Base-by-base conservation (phyloP, 176 grass and related monocot genomes). In the Phragmites australis region DNA sequence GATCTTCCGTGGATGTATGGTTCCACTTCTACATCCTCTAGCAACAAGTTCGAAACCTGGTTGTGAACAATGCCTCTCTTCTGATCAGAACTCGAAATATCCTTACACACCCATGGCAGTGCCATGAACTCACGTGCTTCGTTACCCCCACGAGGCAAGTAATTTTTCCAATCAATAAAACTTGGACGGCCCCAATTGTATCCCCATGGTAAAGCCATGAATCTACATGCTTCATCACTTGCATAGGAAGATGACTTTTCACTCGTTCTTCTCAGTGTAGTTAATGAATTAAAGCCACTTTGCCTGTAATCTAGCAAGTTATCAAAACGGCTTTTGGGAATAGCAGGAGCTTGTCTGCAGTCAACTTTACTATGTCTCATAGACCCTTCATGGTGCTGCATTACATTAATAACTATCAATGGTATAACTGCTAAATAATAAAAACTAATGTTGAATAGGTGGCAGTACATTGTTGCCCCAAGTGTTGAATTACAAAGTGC, bases 11-110 rank as follows among this genome's bases (percentile, higher is more conserved):
- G 21, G 34, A 43, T 27, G 50, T 41, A 57, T 52, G 64, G 86
- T 86, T 88, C 40, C 9, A 45, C 75, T 86, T 88, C 40, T 8
- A 45, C 75, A 68, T 80, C 78, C 50, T 91, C 77, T 46, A 88
- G 71, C 43, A 78, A 77, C 23, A 77, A 57, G 56, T 82, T 79
- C 54, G 85, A 75, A 78, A 74, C 42, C 72, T 70, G 78, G 52
- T 75, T 82, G 70, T 60, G 67, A 76, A 27, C 64, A 56, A 49
- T 68, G 6, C 65, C 67, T 40, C 72, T 59, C 68, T 79, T 81
- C 60, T 54, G 17, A 70, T 43, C 72, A 81, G 44, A 88, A 65
- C 66, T 68, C 56, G 77, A 39, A 69, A 68, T 10, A 75, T 68
- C 54, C n/a, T 22, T 49, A 56, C 55, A 82, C 31, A 40, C 61